Evolutionary conservation across 306 rosid genomes (phyloP).

Genomic region (Rosa persica): DNA sequence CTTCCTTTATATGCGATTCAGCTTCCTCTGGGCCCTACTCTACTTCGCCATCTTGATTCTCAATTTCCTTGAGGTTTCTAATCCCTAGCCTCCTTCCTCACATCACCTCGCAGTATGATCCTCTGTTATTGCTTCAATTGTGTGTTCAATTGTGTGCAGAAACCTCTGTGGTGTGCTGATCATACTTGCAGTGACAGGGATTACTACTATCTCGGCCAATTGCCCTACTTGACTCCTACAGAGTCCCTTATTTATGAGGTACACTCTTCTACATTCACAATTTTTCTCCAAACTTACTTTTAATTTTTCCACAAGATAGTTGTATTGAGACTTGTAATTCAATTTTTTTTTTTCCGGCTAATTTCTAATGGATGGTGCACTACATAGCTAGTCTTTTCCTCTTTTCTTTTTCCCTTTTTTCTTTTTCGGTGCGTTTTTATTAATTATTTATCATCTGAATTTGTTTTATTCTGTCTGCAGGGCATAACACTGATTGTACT

Average conservation of each 20-base stretch:
- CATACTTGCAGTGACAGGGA: constrained; percentile 74
- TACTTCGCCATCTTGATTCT: constrained; percentile 70
- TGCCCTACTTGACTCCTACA: constrained; percentile 72
- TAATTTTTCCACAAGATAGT: too few relatives aligned
- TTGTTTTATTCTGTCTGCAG: constrained; percentile 42
- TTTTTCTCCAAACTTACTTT: too few relatives aligned
- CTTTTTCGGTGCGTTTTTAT: neutral
- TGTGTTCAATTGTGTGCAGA: constrained; percentile 43
- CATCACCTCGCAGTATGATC: too few relatives aligned
- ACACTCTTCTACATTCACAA: too few relatives aligned
- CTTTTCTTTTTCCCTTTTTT: too few relatives aligned
- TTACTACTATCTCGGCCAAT: constrained; percentile 81
- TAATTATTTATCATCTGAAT: neutral
- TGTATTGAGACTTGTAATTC: too few relatives aligned
- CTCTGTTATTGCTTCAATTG: too few relatives aligned
- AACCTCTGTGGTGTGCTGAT: constrained; percentile 81
- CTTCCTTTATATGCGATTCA: constrained; percentile 47
- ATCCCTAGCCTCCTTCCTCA: too few relatives aligned
- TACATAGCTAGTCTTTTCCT: too few relatives aligned
- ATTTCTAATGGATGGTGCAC: too few relatives aligned
- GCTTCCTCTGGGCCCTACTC: constrained; percentile 65
- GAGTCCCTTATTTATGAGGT: constrained; percentile 87
- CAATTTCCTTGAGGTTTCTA: constrained; percentile 88
- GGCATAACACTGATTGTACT: constrained; percentile 65
- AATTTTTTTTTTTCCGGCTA: too few relatives aligned